Evolutionary conservation across 169 alveolate species (phyloP), one percentile per base, ranked within the genome.

Genomic region (Eimeria tenella): DNA sequence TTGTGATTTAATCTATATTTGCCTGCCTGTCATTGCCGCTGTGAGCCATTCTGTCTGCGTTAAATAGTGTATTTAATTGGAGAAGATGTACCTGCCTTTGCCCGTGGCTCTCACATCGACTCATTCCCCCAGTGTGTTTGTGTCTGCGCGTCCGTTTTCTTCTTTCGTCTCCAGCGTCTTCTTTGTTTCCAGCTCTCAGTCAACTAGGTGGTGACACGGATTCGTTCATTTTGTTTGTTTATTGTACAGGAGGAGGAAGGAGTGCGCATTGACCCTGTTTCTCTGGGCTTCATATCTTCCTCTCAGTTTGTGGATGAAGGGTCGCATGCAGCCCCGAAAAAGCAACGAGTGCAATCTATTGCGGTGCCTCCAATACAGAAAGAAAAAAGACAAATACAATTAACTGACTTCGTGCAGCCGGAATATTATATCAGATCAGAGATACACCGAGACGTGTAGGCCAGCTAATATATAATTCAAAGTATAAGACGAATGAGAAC

Each of bases 351-450:
- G 15, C 74, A 87, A 68, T 6, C n/a, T 23, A 87, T 87, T 31
- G 86, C 75, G 21, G 93, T 87, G 10, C 93, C 93, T 19, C 93
- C 93, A n/a, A 87, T 87, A 6, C 62, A 87, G n/a, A 87, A 15
- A 53, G 93, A 87, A 53, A 42, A 65, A 56, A n/a, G 70, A 10
- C 53, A 50, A 42, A 17, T 10, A 4, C 23, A 63, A 5, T 50
- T 70, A 25, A n/a, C 53, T 1, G 86, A 87, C 86, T 87, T 87
- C 86, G 11, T 52, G 3, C 83, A 60, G 68, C 93, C 93, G 6
- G 93, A 87, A 21, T 71, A 87, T 58, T 87, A 87, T 60, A 87
- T 87, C 49, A 63, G 93, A 11, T 50, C 75, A 19, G 93, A 87
- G 56, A 49, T 17, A 11, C 83, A 87, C 58, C 19, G 86, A 70